Conservation (phyloP, 129 eudicot genomes). For the Flaveria trinervia region DNA sequence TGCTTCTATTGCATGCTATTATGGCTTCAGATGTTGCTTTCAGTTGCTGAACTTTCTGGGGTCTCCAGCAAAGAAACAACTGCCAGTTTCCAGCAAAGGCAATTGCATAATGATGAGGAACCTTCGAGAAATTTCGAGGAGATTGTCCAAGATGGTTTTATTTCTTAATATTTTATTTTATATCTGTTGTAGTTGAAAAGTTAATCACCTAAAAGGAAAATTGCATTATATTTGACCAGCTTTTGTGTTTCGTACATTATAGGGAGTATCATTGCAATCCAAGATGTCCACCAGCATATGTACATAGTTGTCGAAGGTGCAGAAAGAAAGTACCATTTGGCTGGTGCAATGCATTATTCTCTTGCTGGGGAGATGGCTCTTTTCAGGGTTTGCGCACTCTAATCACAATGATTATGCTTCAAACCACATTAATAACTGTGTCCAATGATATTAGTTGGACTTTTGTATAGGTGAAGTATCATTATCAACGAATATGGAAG, state of each 20-base stretch:
- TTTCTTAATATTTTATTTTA: constrained; percentile 3
- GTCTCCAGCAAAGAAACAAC: constrained; percentile 39
- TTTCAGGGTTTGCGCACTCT: constrained; percentile 70
- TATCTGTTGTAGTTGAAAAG: constrained; percentile 26
- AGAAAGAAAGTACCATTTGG: constrained; percentile 56
- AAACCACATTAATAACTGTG: constrained; percentile 1
- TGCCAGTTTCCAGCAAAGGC: constrained; percentile 38
- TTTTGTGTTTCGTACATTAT: constrained; percentile 29
- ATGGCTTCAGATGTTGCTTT: constrained; percentile 64
- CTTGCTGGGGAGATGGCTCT: constrained; percentile 76
- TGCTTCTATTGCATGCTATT: constrained; percentile 12
- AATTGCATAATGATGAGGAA: constrained; percentile 47
- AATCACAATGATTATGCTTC: constrained; percentile 11
- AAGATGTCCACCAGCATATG: constrained; percentile 86
- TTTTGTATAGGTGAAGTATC: constrained; percentile 75
- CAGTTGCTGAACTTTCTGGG: constrained; percentile 63
- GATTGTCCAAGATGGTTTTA: constrained; percentile 74
- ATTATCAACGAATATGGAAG: constrained; percentile 70
- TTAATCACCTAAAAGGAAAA: constrained; percentile 9
- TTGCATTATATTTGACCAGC: constrained; percentile 28
- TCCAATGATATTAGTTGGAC: constrained; percentile 5
- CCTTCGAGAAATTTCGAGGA: constrained; percentile 55
- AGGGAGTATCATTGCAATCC: constrained; percentile 83
- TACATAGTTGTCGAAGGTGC: constrained; percentile 69
- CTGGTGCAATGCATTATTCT: constrained; percentile 86